Evolutionary conservation across 2,329 filamentous ascomycete genomes (phyloP).

Genomic region (Decorospora gaudefroyi): DNA sequence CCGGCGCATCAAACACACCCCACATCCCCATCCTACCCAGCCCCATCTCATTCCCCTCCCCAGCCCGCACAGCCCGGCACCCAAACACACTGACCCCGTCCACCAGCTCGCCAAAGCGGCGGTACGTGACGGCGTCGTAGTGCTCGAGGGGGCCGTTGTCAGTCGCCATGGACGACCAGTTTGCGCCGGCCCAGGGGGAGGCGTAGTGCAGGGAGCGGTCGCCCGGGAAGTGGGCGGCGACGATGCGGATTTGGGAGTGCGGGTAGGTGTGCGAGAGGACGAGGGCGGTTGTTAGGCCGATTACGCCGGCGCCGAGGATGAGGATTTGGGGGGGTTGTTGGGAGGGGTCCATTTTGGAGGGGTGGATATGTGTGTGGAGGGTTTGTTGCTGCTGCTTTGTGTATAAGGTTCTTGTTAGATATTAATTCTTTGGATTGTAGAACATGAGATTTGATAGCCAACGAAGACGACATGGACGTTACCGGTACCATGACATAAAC

Average conservation of each 20-base stretch:
- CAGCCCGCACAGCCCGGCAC: constrained; percentile 14
- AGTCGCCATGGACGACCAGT: constrained; percentile 64
- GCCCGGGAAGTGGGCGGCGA: constrained; percentile 89
- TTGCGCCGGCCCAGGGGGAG: constrained; percentile 86
- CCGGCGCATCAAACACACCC: constrained; percentile 36
- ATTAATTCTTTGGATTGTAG: no score
- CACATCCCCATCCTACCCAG: constrained; percentile 36
- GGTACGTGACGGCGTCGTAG: constrained; percentile 41
- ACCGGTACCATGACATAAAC: no score
- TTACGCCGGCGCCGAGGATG: constrained; percentile 62
- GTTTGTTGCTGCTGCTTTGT: neutral
- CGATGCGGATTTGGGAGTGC: constrained; percentile 66
- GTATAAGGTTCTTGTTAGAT: no score
- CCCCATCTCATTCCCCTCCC: constrained; percentile 33
- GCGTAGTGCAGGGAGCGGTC: constrained; percentile 92
- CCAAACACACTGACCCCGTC: constrained; percentile 31
- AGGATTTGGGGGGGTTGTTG: constrained; percentile 24
- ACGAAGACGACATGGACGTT: no score
- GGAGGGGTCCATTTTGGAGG: constrained; percentile 17
- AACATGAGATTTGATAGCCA: no score
- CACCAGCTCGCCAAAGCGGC: constrained; percentile 33
- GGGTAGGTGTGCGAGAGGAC: constrained; percentile 60
- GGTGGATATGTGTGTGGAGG: neutral
- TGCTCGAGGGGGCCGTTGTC: constrained; percentile 42
- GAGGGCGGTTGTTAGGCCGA: constrained; percentile 68